Base-by-base conservation (phyloP, 2,329 filamentous ascomycete genomes). In the Cytospora chrysosperma region DNA sequence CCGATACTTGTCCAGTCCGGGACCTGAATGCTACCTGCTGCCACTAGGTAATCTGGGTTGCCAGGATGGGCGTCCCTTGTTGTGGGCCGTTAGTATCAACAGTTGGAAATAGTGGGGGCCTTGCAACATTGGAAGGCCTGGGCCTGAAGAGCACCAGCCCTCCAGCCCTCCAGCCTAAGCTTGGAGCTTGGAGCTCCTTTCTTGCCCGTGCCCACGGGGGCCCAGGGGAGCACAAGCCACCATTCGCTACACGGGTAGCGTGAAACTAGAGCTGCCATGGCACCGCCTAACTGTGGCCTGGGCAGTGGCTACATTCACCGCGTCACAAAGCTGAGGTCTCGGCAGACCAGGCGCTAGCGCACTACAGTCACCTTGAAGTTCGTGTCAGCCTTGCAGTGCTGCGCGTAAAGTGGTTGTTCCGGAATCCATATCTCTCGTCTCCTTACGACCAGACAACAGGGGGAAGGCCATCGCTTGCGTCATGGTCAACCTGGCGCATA, bases 1-100 rank as follows among this genome's bases (percentile, higher is more conserved):
- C 59, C 59, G 40, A 61, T 61, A 61, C 59, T 61, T 61, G 59
- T 61, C 59, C 51, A 55, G 24, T 34, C 32, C 32, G 32, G 32
- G 53, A 51, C 34, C 15, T 61, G 50, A 61, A 50, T 50, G 34
- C 50, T 52, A 60, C 50, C 50, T 60, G 58, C 50, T 60, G 58
- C 50, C n/a, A n/a, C n/a, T n/a, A n/a, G n/a, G n/a, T 40, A 21
- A 47, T 3, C n/a, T 21, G 40, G 40, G 10, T 47, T 21, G 40
- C n/a, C n/a, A n/a, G n/a, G n/a, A n/a, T n/a, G n/a, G n/a, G n/a
- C 40, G n/a, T 47, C 40, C 40, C 17, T 47, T 47, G 40, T 21
- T 21, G 40, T 47, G 40, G 43, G 50, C 24, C 50, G 43, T 61
- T 49, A 55, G 40, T 37, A 34, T 34, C 50, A 61, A 49, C 59